Conservation (phyloP, 2,329 filamentous ascomycete genomes). For the Xylariaceae sp. region DNA sequence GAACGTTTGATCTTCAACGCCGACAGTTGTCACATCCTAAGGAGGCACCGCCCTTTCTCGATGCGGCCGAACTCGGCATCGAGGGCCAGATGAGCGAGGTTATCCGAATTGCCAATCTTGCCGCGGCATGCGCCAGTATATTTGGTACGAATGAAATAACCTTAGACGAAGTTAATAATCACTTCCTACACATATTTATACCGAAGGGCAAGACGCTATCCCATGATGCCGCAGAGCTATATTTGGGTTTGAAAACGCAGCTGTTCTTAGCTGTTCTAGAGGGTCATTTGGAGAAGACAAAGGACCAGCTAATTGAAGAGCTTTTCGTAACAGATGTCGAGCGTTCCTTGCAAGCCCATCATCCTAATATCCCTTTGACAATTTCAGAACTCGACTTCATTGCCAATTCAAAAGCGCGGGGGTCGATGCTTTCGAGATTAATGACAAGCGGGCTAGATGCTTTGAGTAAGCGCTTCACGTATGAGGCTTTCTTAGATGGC, state of each 20-base stretch:
- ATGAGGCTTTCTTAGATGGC: conserved; percentile 33
- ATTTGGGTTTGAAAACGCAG: conserved; percentile 34
- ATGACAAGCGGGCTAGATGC: conserved; percentile 23
- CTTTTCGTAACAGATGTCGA: conserved; percentile 31
- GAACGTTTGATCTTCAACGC: conserved; percentile 30
- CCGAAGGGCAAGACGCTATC: conserved; percentile 28
- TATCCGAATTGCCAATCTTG: conserved; percentile 33
- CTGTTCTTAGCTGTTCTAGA: conserved; percentile 33
- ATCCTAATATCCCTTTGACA: conserved; percentile 27
- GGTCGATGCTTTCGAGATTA: conserved; percentile 27
- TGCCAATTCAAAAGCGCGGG: conserved; percentile 27
- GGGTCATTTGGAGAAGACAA: conserved; percentile 26
- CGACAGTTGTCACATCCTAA: conserved; percentile 24
- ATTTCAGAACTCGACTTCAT: conserved; percentile 30
- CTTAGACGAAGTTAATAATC: conserved; percentile 32
- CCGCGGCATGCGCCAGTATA: conserved; percentile 33
- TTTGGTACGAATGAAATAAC: conserved; percentile 34
- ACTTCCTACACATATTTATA: conserved; percentile 33
- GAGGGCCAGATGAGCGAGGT: conserved; percentile 29
- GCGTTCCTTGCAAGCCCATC: conserved; percentile 27
- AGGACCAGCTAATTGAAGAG: conserved; percentile 29
- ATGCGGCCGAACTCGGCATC: conserved; percentile 29
- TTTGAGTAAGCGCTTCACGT: conserved; percentile 33
- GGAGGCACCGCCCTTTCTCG: conserved; percentile 25
- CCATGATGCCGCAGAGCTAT: conserved; percentile 32